Evolutionary conservation across 495 filamentous ascomycete species (phyloP).

Genomic region (Polyplosphaeria fusca): DNA sequence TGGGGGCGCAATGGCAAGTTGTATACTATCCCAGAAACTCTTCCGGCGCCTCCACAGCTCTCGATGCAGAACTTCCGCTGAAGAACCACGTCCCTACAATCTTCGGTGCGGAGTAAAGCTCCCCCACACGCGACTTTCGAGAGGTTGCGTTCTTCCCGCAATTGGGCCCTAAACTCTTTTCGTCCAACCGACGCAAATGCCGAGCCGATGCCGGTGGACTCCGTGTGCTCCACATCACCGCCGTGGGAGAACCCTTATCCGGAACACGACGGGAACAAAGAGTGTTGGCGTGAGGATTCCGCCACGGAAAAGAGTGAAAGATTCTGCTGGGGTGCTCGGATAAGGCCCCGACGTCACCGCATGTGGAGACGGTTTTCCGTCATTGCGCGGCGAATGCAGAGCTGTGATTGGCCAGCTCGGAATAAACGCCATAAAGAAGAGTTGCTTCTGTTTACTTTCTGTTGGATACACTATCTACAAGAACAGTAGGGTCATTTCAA

Average conservation of each 20-base stretch:
- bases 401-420: too few relatives aligned
- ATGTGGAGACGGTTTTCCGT: too few relatives aligned
- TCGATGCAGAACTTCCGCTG: conserved; percentile 5
- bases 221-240: conserved; percentile 6
- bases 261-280: too few relatives aligned
- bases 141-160: conserved; percentile 5
- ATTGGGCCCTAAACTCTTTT: conserved; percentile 2
- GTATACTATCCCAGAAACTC: neutral
- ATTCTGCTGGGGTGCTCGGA: too few relatives aligned
- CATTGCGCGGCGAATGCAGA: too few relatives aligned
- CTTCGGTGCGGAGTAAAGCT: conserved; percentile 19
- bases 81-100: neutral
- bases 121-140: conserved; percentile 23
- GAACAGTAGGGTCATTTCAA: too few relatives aligned
- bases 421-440: too few relatives aligned
- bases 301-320: too few relatives aligned
- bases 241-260: conserved; percentile 11
- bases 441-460: too few relatives aligned
- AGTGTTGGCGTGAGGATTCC: too few relatives aligned
- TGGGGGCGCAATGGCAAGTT: neutral
- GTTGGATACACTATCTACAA: too few relatives aligned
- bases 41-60: conserved; percentile 22
- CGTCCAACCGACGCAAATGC: conserved; percentile 8
- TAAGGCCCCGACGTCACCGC: too few relatives aligned
- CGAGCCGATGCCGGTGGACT: conserved; percentile 27